Base-by-base conservation (phyloP, 768 basidiomycete species). In the Chalciporus chontae region DNA sequence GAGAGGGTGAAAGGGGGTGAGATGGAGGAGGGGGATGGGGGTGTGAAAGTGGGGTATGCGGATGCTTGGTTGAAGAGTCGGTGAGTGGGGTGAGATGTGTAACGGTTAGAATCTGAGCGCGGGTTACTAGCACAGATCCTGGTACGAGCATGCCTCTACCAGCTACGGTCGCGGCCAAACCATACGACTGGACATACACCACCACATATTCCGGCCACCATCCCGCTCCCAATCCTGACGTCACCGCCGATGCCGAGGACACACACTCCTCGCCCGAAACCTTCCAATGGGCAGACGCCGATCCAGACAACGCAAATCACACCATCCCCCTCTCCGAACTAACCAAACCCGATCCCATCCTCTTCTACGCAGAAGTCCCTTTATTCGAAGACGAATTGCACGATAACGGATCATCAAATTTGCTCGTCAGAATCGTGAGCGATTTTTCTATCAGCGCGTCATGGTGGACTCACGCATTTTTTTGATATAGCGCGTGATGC, bases 141-240 rank as follows among this genome's bases (percentile, higher is more conserved):
- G 73, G 76, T 19, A 84, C 90, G 13, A 68, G 65, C 37, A 67
- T 81, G 11, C 81, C 85, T 0, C 80, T 90, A 71, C 87, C 90
- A 3, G 67, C 77, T 54, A 88, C 88, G 5, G 79, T 84, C 18
- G 64, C 77, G 0, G 86, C 91, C 8, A 96, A 94, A 58, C 87
- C 86, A 0, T 97, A 90, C 67, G 96, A 99, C 63, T 98, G 96
- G 96, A 99, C 96, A 10, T 98, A 96, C 66, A 96, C 94, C 3
- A 90, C 93, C 2, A 83, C 78, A 3, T 94, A 97, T 57, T 60
- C 83, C 0, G 96, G 95, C 0, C 83, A 86, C 56, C 57, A 53
- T 17, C 48, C 44, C 10, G 9, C 8, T 31, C 10, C 29, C 10
- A 9, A 31, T 9, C 29, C 29, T 11, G 29, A 44, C 11, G 19